Conservation (phyloP, 176 grass and related monocot genomes). For the Paspalum notatum region DNA sequence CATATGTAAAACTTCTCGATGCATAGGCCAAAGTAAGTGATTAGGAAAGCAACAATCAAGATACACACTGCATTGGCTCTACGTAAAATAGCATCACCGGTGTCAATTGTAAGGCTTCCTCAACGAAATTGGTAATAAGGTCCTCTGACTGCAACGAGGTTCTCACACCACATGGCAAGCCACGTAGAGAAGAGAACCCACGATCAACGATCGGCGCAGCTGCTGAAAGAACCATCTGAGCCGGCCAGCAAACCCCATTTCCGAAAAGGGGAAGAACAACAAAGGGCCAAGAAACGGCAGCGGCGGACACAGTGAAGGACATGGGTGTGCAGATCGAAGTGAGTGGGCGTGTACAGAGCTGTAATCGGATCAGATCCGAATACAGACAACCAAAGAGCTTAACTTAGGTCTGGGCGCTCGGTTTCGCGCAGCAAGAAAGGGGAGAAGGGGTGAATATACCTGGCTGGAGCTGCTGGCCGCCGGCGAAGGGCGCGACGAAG, state of each 20-base stretch:
- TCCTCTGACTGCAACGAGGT: neutral
- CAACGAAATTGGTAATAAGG: neutral
- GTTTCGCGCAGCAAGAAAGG: no score
- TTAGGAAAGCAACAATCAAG: neutral
- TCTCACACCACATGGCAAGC: neutral
- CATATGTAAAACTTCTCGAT: neutral
- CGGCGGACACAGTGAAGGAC: no score
- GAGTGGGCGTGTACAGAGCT: no score
- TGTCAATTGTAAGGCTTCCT: neutral
- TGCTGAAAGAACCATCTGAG: neutral
- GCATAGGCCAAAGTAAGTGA: neutral
- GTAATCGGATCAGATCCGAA: no score
- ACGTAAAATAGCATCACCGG: neutral
- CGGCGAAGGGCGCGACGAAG: no score
- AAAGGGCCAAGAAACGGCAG: neutral
- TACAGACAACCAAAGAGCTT: no score
- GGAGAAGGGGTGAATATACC: no score
- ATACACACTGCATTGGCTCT: neutral
- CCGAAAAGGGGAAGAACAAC: neutral
- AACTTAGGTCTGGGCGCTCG: no score
- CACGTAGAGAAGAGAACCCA: neutral
- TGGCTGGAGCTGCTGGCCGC: no score
- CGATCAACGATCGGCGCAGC: neutral
- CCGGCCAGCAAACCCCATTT: neutral
- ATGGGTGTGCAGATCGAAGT: no score